Base-by-base conservation (phyloP, 768 basidiomycete species). In the Agaricus subrufescens region DNA sequence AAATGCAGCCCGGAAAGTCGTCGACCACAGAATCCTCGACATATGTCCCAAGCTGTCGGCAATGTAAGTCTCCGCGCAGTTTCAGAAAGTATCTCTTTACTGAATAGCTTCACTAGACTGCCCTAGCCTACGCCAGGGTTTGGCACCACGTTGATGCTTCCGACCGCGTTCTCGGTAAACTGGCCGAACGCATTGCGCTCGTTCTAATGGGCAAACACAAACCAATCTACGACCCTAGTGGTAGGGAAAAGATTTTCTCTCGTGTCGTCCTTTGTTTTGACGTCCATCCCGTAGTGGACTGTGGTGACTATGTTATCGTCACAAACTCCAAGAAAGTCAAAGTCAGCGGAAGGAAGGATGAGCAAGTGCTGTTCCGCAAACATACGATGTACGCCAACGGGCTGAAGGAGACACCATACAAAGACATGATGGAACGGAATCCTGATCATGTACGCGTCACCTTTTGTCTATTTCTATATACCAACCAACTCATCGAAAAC, bases 141-240 rank as follows among this genome's bases (percentile, higher is more conserved):
- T 99, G 96, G 97, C 94, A 98, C 68, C 91, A 91, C 59, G 92
- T 94, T 60, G 89, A 96, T 64, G 94, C 95, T 11, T 80, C 89
- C 9, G 90, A 91, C 63, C 85, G 95, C 39, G 77, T 94, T n/a
- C 79, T 98, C 15, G 97, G 97, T 67, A 93, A 95, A 77, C 81
- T 98, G 9, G 95, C 97, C 5, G 87, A 91, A 63, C 82, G 93
- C 37, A 97, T 99, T 63, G 96, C 97, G 3, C 82, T 92, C 56
- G 94, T 94, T 31, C 80, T 99, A 46, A 98, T 98, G 96, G 97
- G 96, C 66, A 99, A 98, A 74, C 94, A 98, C 71, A 99, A 98
- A 67, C 95, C 96, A 5, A 92, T 95, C 40, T 98, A 91, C 65
- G 94, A 98, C 72, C 93, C 92, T 9, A 81, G 87, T 61, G 83